phyloP scores from a whole-genome alignment of 495 filamentous ascomycete genomes.

The Daldinia concentrica region DNA sequence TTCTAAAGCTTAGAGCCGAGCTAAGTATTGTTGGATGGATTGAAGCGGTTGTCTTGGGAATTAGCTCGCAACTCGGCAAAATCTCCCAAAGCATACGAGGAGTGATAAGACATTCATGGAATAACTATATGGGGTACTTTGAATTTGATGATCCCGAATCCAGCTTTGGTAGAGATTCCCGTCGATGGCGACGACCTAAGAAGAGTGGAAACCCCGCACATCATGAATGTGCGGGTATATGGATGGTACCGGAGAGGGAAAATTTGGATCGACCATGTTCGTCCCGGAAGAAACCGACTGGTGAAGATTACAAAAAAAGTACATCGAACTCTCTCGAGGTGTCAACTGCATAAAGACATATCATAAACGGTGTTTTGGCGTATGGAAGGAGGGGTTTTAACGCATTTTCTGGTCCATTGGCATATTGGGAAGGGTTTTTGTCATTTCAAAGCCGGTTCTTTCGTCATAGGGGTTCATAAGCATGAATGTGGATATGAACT shows the following conservation, averaged over 20 bases:
- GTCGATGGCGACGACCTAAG: not conserved
- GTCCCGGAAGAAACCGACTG: not conserved
- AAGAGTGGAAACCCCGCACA: not conserved
- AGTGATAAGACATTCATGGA: constrained; percentile 15
- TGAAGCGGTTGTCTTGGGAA: constrained; percentile 13
- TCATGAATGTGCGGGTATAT: not conserved
- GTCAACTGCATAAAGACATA: constrained; percentile 17
- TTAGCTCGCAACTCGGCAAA: not conserved
- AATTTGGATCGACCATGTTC: constrained; percentile 5
- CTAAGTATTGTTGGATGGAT: constrained; percentile 14
- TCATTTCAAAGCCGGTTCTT: not conserved
- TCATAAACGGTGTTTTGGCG: constrained; percentile 25
- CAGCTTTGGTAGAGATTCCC: not conserved
- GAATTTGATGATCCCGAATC: constrained; percentile 2
- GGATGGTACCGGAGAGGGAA: not conserved
- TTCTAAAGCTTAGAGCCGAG: constrained; percentile 9
- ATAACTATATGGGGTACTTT: constrained; percentile 36
- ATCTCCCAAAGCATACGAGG: constrained; percentile 1
- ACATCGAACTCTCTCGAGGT: not conserved
- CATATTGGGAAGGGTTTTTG: constrained; percentile 5
- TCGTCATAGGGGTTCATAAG: constrained; percentile 6
- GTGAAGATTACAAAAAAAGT: not conserved
- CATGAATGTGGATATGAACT: constrained; percentile 10
- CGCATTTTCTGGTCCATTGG: constrained; percentile 30
- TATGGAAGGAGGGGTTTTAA: not conserved